These are phyloP conservation scores for Neofusicoccum umdonicola DNA, from an alignment of 2,329 filamentous ascomycete species.

Conservation along the genomic window DNA sequence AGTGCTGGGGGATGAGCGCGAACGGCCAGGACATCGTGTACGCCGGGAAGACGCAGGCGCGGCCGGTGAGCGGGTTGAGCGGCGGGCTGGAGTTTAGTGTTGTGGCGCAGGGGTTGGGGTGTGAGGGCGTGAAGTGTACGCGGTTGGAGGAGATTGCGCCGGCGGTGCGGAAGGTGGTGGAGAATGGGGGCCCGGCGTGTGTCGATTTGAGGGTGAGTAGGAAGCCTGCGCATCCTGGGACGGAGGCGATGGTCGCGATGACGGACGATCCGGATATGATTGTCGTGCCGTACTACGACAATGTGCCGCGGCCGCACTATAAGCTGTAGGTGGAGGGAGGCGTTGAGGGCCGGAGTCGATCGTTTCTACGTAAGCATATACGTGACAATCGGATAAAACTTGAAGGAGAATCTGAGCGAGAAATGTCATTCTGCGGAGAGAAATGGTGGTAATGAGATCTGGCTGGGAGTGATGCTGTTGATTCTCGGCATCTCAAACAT, in stretches of 20 bases:
- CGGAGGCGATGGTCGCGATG: constrained; percentile 43
- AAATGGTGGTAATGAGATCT: no score
- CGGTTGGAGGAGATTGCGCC: constrained; percentile 23
- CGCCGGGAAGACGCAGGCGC: constrained; percentile 28
- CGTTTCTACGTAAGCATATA: background rate
- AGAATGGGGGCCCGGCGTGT: constrained; percentile 30
- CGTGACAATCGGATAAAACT: no score
- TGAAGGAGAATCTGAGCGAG: background rate
- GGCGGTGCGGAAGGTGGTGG: constrained; percentile 33
- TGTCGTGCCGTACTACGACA: constrained; percentile 51
- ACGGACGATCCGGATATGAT: constrained; percentile 44
- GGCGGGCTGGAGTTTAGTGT: constrained; percentile 39
- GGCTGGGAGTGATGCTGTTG: no score
- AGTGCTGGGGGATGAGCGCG: constrained; percentile 46
- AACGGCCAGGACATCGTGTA: constrained; percentile 48
- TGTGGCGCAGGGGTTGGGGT: constrained; percentile 43
- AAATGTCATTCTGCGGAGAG: no score
- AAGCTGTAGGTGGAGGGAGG: constrained; percentile 5
- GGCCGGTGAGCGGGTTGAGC: constrained; percentile 33
- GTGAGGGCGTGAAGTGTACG: constrained; percentile 22
- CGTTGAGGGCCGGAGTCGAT: background rate
- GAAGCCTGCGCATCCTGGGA: constrained; percentile 36
- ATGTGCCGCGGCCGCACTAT: constrained; percentile 39
- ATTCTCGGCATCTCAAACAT: no score
- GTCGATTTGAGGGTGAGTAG: constrained; percentile 44